Base-by-base conservation (phyloP, 495 filamentous ascomycete genomes). In the Aspergillus kassunensis region DNA sequence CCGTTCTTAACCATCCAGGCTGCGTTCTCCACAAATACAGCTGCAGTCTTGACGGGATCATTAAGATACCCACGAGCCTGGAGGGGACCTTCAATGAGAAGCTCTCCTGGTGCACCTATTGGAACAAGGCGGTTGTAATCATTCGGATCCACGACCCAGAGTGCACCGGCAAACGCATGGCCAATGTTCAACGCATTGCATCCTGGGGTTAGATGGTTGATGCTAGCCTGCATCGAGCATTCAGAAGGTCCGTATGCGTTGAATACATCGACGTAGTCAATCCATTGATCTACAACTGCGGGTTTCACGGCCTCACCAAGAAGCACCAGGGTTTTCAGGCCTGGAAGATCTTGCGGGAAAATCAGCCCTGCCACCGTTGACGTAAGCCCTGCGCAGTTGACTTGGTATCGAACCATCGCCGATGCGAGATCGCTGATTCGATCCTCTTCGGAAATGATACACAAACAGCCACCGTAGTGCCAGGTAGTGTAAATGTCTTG, bases 401-500 rank as follows among this genome's bases (percentile, higher is more conserved):
- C 65, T 11, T 46, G 33, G 29, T 64, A 49, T 29, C 53, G 20
- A 9, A 54, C 51, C 20, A 73, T 66, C 1, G 55, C 58, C 1
- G 54, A 46, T 7, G 45, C 46, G 6, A 77, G 48, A 39, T 73
- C 50, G 16, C 65, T 63, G 7, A 41, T 16, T 5, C 68, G 53
- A 6, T 65, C 62, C 7, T 65, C 51, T 7, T 83, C 70, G 0
- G 76, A 78, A 2, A 80, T 80, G 4, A 83, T 70, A 55, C 78
- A 82, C 6, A 86, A 60, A 33, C 77, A 80, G 5, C 75, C 81
- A 1, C 81, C 81, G 6, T 62, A 57, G 0, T 74, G 72, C 1
- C 88, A 65, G 0, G 82, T 81, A 0, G 72, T 77, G 35, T 85
- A 79, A 4, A 82, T 76, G 47, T 87, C 82, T 11, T 70, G 60